A percentile compares a stretch with the other conserved stretches of the same genome.
These are phyloP conservation scores for Lactuca sativa DNA, from an alignment of 129 eudicot species.

Conservation along the genomic window DNA sequence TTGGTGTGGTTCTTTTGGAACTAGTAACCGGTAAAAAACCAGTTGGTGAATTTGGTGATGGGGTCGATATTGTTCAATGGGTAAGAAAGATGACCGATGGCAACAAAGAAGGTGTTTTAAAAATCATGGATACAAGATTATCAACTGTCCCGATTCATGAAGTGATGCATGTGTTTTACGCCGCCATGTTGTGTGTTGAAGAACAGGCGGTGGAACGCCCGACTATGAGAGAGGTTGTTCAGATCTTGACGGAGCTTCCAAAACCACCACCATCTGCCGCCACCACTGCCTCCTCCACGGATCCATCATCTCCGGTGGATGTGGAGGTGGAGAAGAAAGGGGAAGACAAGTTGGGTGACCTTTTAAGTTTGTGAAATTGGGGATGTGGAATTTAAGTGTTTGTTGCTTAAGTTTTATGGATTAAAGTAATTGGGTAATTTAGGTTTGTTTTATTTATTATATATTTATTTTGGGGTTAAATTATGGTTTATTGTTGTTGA, in stretches of 20 bases:
- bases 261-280: constrained; percentile 49
- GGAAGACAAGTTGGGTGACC: constrained; percentile 40
- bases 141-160: constrained; percentile 75
- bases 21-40: constrained; percentile 77
- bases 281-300: constrained; percentile 37
- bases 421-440: constrained; percentile 13
- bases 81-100: constrained; percentile 72
- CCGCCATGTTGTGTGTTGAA: constrained; percentile 85
- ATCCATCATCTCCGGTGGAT: constrained; percentile 36
- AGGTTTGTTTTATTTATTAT: constrained; percentile 19
- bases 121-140: constrained; percentile 69
- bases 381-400: constrained; percentile 5
- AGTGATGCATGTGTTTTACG: constrained; percentile 80
- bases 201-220: constrained; percentile 94
- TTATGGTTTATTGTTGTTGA: constrained; percentile 16
- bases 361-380: constrained; percentile 55
- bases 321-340: constrained; percentile 34
- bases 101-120: constrained; percentile 64
- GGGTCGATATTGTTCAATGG: constrained; percentile 93
- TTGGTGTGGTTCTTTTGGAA: constrained; percentile 81
- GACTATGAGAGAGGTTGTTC: constrained; percentile 90
- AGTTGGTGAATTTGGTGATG: constrained; percentile 89
- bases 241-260: constrained; percentile 74
- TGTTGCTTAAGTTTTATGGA: constrained; percentile 15
- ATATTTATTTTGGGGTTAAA: constrained; percentile 8